Percentiles rank a stretch among this genome's conserved stretches.
These are phyloP conservation scores for Pestalotiopsis fici DNA, from an alignment of 2,329 filamentous ascomycete species.

Conservation along the genomic window DNA sequence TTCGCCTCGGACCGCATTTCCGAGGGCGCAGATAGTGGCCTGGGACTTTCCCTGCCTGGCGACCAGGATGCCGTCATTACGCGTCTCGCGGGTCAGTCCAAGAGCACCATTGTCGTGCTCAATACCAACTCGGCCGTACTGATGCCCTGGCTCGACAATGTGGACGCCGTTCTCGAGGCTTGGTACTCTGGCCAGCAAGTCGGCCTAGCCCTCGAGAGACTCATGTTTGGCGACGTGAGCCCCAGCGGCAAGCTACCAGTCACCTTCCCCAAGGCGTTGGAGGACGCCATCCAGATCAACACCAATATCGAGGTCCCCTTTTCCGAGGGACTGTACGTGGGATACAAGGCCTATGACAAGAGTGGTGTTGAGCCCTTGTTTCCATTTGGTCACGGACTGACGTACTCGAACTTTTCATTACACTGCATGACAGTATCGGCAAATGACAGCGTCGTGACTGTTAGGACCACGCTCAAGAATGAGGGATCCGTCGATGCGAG, in stretches of 20 bases:
- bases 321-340: slow-evolving; percentile 4
- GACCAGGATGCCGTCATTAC: slow-evolving; percentile 10
- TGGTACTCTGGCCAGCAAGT: slow-evolving; percentile 12
- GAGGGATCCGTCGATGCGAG: slow-evolving; percentile 12
- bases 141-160: slow-evolving; percentile 5
- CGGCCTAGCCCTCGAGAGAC: slow-evolving; percentile 13
- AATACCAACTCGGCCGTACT: slow-evolving; percentile 13
- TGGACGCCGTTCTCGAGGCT: slow-evolving; percentile 9
- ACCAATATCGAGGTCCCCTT: neutral
- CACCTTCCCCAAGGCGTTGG: slow-evolving; percentile 8
- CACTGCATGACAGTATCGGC: neutral
- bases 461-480: slow-evolving; percentile 20
- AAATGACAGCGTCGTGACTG: neutral
- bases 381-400: neutral
- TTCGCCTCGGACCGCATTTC: slow-evolving; percentile 18
- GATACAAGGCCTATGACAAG: slow-evolving; percentile 1
- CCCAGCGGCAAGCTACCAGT: slow-evolving; percentile 15
- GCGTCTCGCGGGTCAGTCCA: neutral
- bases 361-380: neutral
- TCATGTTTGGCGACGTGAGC: slow-evolving; percentile 13
- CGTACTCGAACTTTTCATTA: neutral
- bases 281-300: slow-evolving; percentile 9
- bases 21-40: slow-evolving; percentile 16
- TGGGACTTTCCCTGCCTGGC: slow-evolving; percentile 12
- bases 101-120: slow-evolving; percentile 9